phyloP scores from a whole-genome alignment of 192 early-diverging fungal species.

The Radiomyces spectabilis region DNA sequence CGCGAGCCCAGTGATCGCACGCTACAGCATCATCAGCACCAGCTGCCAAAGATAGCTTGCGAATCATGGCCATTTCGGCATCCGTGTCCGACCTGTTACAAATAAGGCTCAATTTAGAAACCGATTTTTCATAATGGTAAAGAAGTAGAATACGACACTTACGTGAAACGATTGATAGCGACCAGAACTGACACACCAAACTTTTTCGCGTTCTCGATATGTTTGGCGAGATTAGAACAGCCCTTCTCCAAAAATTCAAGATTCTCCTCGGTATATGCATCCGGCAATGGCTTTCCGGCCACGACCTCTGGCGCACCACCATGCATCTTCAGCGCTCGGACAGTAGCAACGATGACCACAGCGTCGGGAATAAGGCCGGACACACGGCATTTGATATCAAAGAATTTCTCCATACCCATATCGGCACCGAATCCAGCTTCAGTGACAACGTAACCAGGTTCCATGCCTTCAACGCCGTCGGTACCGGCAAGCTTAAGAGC shows the following conservation, averaged over 20 bases:
- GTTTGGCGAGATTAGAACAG: slow-evolving; percentile 78
- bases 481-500: slow-evolving; percentile 88
- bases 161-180: slow-evolving; percentile 84
- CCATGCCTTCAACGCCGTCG: slow-evolving; percentile 42
- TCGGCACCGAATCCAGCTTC: slow-evolving; percentile 99
- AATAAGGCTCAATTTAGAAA: no score
- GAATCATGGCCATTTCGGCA: slow-evolving; percentile 84
- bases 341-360: slow-evolving; percentile 90
- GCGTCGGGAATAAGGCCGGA: slow-evolving; percentile 81
- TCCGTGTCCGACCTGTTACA: slow-evolving; percentile 71
- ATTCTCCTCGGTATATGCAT: slow-evolving; percentile 83
- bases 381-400: slow-evolving; percentile 95
- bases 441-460: slow-evolving; percentile 86
- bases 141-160: no score
- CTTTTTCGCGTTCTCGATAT: slow-evolving; percentile 83
- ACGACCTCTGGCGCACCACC: slow-evolving; percentile 90
- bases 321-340: slow-evolving; percentile 94
- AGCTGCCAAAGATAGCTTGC: slow-evolving; percentile 61
- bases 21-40: slow-evolving; percentile 85
- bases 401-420: slow-evolving; percentile 99
- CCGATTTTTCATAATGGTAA: no score
- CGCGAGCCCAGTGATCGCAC: slow-evolving; percentile 90
- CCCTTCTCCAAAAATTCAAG: slow-evolving; percentile 80
- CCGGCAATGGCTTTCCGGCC: slow-evolving; percentile 85
- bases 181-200: slow-evolving; percentile 91